These are phyloP conservation scores for Clavispora phyllophila DNA, from an alignment of 805 yeast genomes.

Conservation along the genomic window DNA sequence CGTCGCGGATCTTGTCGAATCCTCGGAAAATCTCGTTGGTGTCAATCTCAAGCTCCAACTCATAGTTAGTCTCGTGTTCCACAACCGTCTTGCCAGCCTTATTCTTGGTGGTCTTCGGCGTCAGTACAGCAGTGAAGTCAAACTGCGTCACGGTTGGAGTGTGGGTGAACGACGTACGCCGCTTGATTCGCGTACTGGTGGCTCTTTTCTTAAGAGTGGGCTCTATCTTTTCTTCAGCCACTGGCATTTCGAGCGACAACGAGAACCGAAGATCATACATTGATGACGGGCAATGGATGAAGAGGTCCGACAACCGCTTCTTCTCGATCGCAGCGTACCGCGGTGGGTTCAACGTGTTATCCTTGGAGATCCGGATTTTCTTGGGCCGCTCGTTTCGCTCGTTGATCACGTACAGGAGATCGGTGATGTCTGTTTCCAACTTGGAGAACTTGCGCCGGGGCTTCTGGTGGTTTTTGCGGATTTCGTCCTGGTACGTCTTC, in stretches of 20 bases:
- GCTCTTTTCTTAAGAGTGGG: constrained; percentile 47
- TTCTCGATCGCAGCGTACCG: constrained; percentile 71
- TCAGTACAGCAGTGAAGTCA: constrained; percentile 61
- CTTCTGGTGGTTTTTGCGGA: constrained; percentile 18
- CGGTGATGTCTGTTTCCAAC: constrained; percentile 59
- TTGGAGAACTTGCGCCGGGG: constrained; percentile 51
- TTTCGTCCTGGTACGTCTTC: constrained; percentile 41
- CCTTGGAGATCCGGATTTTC: constrained; percentile 61
- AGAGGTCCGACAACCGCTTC: constrained; percentile 65
- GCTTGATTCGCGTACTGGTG: constrained; percentile 59
- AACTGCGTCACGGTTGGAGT: constrained; percentile 67
- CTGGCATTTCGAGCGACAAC: constrained; percentile 72
- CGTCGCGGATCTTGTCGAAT: constrained; percentile 35
- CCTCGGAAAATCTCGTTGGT: constrained; percentile 35
- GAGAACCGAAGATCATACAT: constrained; percentile 74
- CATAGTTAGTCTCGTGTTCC: constrained; percentile 33
- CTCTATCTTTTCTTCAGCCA: constrained; percentile 52
- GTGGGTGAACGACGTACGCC: constrained; percentile 68
- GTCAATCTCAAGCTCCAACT: constrained; percentile 40
- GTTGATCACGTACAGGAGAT: constrained; percentile 58
- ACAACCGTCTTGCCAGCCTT: constrained; percentile 32
- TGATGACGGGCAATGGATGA: constrained; percentile 69
- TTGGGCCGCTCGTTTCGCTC: constrained; percentile 61
- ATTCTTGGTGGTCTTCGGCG: constrained; percentile 30
- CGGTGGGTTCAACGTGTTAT: constrained; percentile 53